These are phyloP conservation scores for Pulveroboletus sp. DNA, from an alignment of 768 basidiomycete species.

Conservation along the genomic window DNA sequence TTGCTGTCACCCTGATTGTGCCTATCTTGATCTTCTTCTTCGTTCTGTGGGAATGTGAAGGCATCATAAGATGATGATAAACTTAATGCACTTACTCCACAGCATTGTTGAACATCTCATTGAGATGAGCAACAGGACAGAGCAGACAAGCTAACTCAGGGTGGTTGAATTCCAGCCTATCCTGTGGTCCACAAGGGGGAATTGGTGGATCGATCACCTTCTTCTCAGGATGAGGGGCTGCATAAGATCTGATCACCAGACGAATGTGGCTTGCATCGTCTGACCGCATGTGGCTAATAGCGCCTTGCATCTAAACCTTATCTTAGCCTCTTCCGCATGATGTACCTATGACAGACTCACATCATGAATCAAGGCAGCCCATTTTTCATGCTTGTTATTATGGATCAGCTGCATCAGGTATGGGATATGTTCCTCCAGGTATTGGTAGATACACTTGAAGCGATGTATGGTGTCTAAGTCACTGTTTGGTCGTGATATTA, in stretches of 20 bases:
- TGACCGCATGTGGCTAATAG: background rate
- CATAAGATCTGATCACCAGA: background rate
- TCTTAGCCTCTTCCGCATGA: no score
- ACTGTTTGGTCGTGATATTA: background rate
- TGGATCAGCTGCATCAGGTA: background rate
- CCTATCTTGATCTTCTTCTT: background rate
- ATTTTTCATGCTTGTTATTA: background rate
- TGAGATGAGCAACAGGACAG: no score
- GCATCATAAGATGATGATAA: no score
- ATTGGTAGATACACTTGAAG: background rate
- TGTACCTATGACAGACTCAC: no score
- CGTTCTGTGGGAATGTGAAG: no score
- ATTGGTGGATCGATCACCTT: background rate
- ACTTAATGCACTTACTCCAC: background rate
- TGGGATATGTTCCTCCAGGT: background rate
- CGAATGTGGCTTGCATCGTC: background rate
- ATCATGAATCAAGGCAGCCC: background rate
- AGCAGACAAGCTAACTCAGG: background rate
- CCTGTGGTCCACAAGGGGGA: background rate
- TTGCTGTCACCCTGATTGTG: background rate
- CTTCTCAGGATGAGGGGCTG: background rate
- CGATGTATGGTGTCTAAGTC: background rate
- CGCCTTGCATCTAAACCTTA: background rate
- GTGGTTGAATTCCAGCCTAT: background rate
- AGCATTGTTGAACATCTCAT: background rate